Base-by-base conservation (phyloP, 768 basidiomycete species). In the Mycena capillaripes region DNA sequence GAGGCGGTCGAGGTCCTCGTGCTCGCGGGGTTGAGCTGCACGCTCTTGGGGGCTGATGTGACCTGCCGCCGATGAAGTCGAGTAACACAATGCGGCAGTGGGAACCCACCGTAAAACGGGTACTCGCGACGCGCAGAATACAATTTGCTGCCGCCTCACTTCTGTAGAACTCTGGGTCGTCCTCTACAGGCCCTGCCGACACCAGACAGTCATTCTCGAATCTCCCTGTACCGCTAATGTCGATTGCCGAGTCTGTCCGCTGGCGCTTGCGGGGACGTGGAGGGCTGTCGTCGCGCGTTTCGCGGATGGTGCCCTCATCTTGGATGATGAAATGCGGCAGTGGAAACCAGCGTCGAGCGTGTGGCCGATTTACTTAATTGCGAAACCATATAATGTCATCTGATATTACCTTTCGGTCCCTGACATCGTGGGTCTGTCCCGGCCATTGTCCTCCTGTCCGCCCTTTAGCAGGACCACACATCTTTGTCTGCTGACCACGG, bases 41-140 rank as follows among this genome's bases (percentile, higher is more conserved):
- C 88, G 82, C 27, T 89, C 86, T 7, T 84, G 84, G 10, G 84
- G 82, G 52, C 89, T 90, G 68, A 23, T 40, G 25, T 59, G 38
- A 74, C 40, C 69, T 74, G 38, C 16, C 7, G 21, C 9, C 17
- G 17, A 44, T 52, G 19, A 48, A 32, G 8, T 30, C 12, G n/a
- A 14, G n/a, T 16, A 36, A 23, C 19, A 27, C 21, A 34, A 38
- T 11, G 38, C 7, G 10, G 16, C 16, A 16, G 42, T n/a, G 30
- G n/a, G 56, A 56, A 76, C 75, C 38, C 75, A 89, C 89, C 83
- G 87, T 88, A 82, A 89, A 90, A 23, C 89, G 66, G 0, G 80
- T 84, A 50, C 82, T 83, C 70, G 81, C 82, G 17, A 89, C 84
- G 36, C 85, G 81, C 0, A 90, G 74, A 34, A 86, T 80, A 46